phyloP scores from a whole-genome alignment of 805 yeast genomes.

The Metschnikowia kunwiensis region DNA sequence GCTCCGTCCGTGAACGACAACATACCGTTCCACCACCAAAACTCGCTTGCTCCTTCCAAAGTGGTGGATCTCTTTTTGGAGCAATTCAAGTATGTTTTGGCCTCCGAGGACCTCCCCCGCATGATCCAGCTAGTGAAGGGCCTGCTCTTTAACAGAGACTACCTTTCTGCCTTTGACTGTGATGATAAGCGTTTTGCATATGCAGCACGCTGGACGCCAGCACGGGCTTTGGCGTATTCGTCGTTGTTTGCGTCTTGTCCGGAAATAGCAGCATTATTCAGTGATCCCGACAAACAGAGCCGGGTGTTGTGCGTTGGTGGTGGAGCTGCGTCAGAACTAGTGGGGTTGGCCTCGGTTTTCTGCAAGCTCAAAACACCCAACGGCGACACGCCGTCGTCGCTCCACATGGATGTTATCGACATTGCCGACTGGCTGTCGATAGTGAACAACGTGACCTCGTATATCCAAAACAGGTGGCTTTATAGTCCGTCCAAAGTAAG shows the following conservation, averaged over 20 bases:
- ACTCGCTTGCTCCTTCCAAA: conserved; percentile 32
- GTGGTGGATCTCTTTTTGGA: conserved; percentile 37
- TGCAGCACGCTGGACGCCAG: conserved; percentile 82
- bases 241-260: conserved; percentile 57
- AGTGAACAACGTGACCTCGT: conserved; percentile 41
- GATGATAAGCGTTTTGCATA: conserved; percentile 70
- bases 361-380: conserved; percentile 36
- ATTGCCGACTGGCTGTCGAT: conserved; percentile 74
- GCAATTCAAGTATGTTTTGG: conserved; percentile 32
- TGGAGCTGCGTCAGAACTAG: conserved; percentile 85
- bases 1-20: conserved; percentile 15
- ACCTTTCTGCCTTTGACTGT: conserved; percentile 61
- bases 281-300: conserved; percentile 27
- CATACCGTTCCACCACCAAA: conserved; percentile 34
- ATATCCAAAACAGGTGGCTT: conserved; percentile 54
- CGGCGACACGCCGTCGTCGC: conserved; percentile 29
- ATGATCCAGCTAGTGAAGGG: conserved; percentile 69
- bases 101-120: conserved; percentile 33
- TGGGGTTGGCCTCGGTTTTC: conserved; percentile 60
- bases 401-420: conserved; percentile 60
- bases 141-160: conserved; percentile 67
- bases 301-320: conserved; percentile 73
- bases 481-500: conserved; percentile 30
- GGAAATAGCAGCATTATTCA: conserved; percentile 38
- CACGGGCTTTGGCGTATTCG: conserved; percentile 71